Evolutionary conservation across 2,329 filamentous ascomycete genomes (phyloP), one percentile per base, ranked within the genome.

Genomic region (Zalaria obscura): DNA sequence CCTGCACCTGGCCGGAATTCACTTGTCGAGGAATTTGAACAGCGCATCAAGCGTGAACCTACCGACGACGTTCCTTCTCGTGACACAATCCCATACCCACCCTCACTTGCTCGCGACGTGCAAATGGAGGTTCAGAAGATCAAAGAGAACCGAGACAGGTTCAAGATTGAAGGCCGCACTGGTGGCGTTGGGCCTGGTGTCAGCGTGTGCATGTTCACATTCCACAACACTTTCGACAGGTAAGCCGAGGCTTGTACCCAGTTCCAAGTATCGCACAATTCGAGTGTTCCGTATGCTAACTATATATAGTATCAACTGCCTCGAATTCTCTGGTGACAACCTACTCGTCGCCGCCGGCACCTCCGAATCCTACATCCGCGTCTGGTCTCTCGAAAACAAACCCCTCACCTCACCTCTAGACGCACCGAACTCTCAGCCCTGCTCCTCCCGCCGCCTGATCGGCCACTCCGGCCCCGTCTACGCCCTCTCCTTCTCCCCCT

Each of bases 131-230:
- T 96, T 53, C 85, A 91, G 55, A 91, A 89, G 57, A 78, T 96
- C 6, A 84, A 86, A 49, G 91, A 98, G 60, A 85, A 93, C 54
- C 78, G 91, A 25, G 89, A 96, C 54, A 76, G 89, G 11, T 93
- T 95, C 59, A 82, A 78, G 56, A 89, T 96, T 43, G 84, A 93
- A 45, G 77, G 80, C 18, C 76, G 83, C 29, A 89, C 83, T 8
- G 84, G 86, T 10, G 89, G 88, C 5, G 74, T 88, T 39, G 86
- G 88, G 9, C 77, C 86, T 41, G 79, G 80, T 26, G 72, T 95
- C 45, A 93, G 87, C 53, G 80, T 93, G 25, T 91, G 85, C 68
- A 96, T 96, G 83, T 95, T 93, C 59, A 98, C 91, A 1, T 94
- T 96, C 56, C 91, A 98, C 67, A 98, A 98, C 61, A 93, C 85